Evolutionary conservation across 108 stramenopile genomes (phyloP).

Genomic region (Nannochloropsis oceanica): DNA sequence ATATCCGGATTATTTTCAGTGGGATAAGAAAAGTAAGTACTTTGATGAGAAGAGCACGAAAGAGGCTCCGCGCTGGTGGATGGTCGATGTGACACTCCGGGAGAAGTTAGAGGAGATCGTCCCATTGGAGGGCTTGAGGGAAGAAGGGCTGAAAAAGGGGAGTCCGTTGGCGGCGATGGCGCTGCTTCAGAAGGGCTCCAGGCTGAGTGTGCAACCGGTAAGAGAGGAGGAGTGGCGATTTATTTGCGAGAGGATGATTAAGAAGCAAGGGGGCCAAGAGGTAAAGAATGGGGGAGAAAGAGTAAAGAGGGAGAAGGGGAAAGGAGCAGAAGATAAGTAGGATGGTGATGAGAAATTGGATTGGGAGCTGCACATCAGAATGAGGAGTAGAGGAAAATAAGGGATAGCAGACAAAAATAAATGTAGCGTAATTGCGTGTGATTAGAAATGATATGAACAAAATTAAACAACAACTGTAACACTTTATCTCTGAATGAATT

Average conservation of each 20-base stretch:
- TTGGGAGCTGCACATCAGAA: neutral
- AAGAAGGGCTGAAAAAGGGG: neutral
- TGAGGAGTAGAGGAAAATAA: neutral
- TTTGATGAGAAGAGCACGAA: neutral
- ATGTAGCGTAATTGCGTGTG: too few relatives aligned
- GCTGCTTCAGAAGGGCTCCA: neutral
- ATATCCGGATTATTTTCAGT: neutral
- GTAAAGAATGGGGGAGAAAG: neutral
- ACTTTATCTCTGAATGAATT: too few relatives aligned
- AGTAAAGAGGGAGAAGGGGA: neutral
- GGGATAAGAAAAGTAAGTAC: neutral
- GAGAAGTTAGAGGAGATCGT: neutral
- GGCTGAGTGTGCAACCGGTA: neutral
- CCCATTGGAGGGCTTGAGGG: neutral
- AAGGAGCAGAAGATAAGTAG: neutral
- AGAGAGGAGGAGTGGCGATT: neutral
- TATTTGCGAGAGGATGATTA: neutral
- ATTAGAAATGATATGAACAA: too few relatives aligned
- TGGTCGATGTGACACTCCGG: neutral
- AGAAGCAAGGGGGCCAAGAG: neutral
- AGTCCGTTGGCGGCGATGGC: neutral
- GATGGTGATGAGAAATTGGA: neutral
- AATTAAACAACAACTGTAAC: too few relatives aligned
- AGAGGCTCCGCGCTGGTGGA: constrained; percentile 1
- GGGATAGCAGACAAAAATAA: too few relatives aligned